phyloP scores from a whole-genome alignment of 2,329 filamentous ascomycete species.

The Beauveria medogensis region DNA sequence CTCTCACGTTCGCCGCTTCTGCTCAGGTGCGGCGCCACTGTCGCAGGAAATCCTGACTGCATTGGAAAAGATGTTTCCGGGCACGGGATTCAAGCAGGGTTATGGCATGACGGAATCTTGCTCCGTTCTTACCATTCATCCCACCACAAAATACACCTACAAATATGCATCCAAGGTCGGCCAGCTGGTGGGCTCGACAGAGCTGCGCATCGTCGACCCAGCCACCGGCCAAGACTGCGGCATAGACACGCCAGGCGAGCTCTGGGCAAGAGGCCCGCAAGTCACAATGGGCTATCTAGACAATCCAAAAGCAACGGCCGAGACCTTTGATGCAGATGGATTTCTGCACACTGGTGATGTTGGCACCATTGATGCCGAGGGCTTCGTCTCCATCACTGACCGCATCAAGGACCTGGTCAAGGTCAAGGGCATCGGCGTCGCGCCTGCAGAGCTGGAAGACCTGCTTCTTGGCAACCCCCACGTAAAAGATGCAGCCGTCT shows the following conservation, averaged over 20 bases:
- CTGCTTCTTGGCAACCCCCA: conserved; percentile 47
- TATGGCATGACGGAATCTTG: conserved; percentile 64
- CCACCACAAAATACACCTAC: conserved; percentile 46
- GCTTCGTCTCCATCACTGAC: conserved; percentile 49
- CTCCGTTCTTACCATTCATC: conserved; percentile 54
- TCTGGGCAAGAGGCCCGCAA: conserved; percentile 31
- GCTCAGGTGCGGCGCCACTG: conserved; percentile 52
- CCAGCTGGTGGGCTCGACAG: conserved; percentile 48
- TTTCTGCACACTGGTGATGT: conserved; percentile 53
- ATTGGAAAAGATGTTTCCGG: conserved; percentile 47
- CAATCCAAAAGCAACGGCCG: conserved; percentile 33
- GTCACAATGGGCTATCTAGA: conserved; percentile 42
- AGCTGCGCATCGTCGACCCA: conserved; percentile 48
- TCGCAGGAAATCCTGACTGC: conserved; percentile 48
- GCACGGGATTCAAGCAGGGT: conserved; percentile 50
- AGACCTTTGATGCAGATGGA: conserved; percentile 45
- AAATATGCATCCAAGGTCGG: conserved; percentile 50
- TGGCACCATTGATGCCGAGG: conserved; percentile 46
- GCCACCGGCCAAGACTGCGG: conserved; percentile 40
- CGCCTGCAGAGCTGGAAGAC: conserved; percentile 57
- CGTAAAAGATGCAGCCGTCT: conserved; percentile 50
- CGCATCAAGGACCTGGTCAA: conserved; percentile 63
- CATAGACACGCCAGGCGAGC: conserved; percentile 42
- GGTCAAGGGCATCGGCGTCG: conserved; percentile 54
- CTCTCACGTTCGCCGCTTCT: conserved; percentile 45